Evolutionary conservation across 2,329 filamentous ascomycete genomes (phyloP).

Genomic region (Aspergillus sp.): DNA sequence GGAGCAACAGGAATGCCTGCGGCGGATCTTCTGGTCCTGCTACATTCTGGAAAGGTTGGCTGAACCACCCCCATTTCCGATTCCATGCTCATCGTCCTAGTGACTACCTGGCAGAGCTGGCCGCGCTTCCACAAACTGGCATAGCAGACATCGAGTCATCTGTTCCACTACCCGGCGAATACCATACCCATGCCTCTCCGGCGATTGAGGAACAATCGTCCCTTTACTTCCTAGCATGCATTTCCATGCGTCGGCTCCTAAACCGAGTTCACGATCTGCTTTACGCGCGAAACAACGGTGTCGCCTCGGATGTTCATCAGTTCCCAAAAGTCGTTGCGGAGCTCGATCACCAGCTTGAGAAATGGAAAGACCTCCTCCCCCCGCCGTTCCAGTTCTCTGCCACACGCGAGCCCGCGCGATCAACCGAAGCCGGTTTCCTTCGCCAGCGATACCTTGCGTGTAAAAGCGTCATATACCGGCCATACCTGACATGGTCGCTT

Average conservation of each 20-base stretch:
- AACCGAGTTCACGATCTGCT: constrained; percentile 43
- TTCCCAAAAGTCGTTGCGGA: constrained; percentile 54
- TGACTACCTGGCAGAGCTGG: constrained; percentile 59
- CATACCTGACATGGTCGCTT: constrained; percentile 57
- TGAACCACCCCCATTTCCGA: not conserved
- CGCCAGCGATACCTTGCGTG: constrained; percentile 58
- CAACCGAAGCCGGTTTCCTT: constrained; percentile 54
- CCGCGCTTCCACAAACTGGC: constrained; percentile 55
- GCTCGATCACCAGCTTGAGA: constrained; percentile 39
- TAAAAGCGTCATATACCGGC: constrained; percentile 58
- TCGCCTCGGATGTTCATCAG: constrained; percentile 49
- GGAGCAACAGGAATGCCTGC: constrained; percentile 54
- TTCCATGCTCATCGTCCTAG: constrained; percentile 30
- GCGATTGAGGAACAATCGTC: constrained; percentile 54
- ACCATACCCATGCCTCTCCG: constrained; percentile 49
- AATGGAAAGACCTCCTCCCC: constrained; percentile 40
- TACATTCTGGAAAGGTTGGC: constrained; percentile 58
- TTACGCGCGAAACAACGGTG: constrained; percentile 53
- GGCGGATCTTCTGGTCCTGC: constrained; percentile 60
- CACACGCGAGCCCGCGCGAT: constrained; percentile 34
- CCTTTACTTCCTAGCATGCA: constrained; percentile 59
- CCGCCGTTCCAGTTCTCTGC: constrained; percentile 39
- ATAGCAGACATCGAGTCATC: constrained; percentile 58
- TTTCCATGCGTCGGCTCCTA: constrained; percentile 41
- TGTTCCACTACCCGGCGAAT: constrained; percentile 53